Base-by-base conservation (phyloP, 805 yeast genomes). In the Candida coleopterorum region DNA sequence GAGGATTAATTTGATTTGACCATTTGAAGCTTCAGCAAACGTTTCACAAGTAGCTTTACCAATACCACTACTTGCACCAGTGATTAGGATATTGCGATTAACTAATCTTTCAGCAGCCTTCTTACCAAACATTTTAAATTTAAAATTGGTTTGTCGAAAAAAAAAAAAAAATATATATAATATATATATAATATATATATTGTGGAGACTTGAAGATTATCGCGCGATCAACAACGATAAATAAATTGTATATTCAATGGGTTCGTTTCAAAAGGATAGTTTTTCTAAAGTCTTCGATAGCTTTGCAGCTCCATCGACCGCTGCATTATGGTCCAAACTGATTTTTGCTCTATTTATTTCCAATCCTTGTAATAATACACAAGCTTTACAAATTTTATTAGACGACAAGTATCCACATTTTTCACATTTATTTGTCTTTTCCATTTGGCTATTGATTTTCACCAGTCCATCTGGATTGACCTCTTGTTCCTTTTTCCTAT, bases 361-460 rank as follows among this genome's bases (percentile, higher is more conserved):
- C 38, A 93, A 70, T 0, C 96, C 96, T 41, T 85, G 89, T 33
- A 93, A 60, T 20, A 93, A 63, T 37, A 84, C 74, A 59, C 98
- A 93, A 0, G 98, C 98, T 61, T 93, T 93, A 62, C 98, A 93
- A 6, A 88, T 75, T 50, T 64, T 72, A 56, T 93, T 93, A 45
- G 89, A 83, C 0, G 97, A 86, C 25, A 93, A 62, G 53, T 90
- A 93, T 0, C 97, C 96, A 64, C 98, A 93, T 43, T 79, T 79
- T 44, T 80, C 85, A 64, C 98, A 93, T 40, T 79, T 55, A 47
- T 81, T 81, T 52, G 81, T 86, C 15, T 65, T 66, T 43, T 66
- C 70, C n/a, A n/a, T n/a, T 11, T 54, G 62, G 20, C 42, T 47
- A 7, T 31, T n/a, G 23, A 80, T 50, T 0, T 76, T 62, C 0